Evolutionary conservation across 2,329 filamentous ascomycete species (phyloP).

Genomic region (Apiospora arundinis): DNA sequence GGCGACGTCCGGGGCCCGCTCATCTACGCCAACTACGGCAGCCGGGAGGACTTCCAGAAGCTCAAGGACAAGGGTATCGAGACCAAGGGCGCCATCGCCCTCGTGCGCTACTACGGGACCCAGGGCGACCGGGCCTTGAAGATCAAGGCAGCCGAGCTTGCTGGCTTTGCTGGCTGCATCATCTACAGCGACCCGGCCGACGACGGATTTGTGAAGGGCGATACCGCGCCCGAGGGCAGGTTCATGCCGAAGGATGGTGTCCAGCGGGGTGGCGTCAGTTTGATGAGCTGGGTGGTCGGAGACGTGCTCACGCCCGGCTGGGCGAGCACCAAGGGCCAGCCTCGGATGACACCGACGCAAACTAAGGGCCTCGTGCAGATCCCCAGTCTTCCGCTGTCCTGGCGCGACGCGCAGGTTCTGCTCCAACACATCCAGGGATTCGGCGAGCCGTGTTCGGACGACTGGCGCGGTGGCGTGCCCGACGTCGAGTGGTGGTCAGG

Average conservation of each 20-base stretch:
- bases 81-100: conserved; percentile 78
- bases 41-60: conserved; percentile 78
- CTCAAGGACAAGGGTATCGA: conserved; percentile 75
- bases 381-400: conserved; percentile 87
- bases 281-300: conserved; percentile 83
- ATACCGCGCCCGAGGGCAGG: conserved; percentile 75
- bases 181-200: conserved; percentile 92
- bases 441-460: conserved; percentile 70
- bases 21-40: conserved; percentile 92
- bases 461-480: conserved; percentile 80
- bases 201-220: conserved; percentile 78
- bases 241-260: conserved; percentile 84
- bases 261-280: conserved; percentile 79
- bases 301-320: conserved; percentile 93
- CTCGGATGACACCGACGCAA: conserved; percentile 72
- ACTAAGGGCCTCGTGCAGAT: conserved; percentile 79
- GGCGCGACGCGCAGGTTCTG: conserved; percentile 84
- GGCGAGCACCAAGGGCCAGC: conserved; percentile 70
- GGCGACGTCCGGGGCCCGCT: conserved; percentile 87
- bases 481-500: conserved; percentile 89
- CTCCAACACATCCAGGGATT: conserved; percentile 77
- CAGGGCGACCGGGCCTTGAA: conserved; percentile 79
- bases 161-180: conserved; percentile 85
- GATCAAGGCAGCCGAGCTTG: conserved; percentile 86
- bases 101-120: conserved; percentile 81